Evolutionary conservation across 805 yeast genomes (phyloP).

Genomic region (Limtongia smithiae): DNA sequence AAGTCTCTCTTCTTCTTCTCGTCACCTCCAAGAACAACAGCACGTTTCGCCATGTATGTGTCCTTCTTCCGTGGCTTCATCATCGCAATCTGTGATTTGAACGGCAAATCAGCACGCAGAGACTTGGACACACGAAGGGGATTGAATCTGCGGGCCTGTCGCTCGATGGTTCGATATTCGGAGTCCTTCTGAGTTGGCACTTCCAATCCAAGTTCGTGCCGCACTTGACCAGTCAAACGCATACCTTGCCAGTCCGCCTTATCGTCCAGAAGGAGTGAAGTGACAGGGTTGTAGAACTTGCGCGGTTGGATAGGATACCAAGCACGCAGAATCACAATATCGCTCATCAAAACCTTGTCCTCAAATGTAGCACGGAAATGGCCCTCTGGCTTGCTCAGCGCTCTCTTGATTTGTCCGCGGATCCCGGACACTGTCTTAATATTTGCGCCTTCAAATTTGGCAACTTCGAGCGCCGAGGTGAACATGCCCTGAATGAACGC

Average conservation of each 20-base stretch:
- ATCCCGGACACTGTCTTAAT: conserved; percentile 96
- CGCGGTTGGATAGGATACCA: conserved; percentile 95
- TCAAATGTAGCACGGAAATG: conserved; percentile 95
- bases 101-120: conserved; percentile 75
- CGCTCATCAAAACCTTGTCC: conserved; percentile 88
- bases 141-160: conserved; percentile 80
- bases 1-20: conserved; percentile 80
- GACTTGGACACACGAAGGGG: conserved; percentile 81
- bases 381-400: conserved; percentile 91
- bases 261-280: conserved; percentile 72
- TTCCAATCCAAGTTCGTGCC: conserved; percentile 66
- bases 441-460: conserved; percentile 96
- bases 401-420: conserved; percentile 95
- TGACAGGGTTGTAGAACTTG: conserved; percentile 91
- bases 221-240: conserved; percentile 89
- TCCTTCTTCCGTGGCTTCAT: conserved; percentile 70
- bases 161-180: conserved; percentile 66
- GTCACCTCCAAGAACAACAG: conserved; percentile 78
- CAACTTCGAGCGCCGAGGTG: conserved; percentile 85
- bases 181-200: conserved; percentile 58
- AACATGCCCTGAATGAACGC: conserved; percentile 98
- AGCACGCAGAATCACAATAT: conserved; percentile 82
- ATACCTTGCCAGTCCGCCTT: conserved; percentile 94
- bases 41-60: conserved; percentile 83
- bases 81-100: conserved; percentile 81